phyloP scores from a whole-genome alignment of 1,284 basidiomycete species.

The Heterobasidion occidentale region DNA sequence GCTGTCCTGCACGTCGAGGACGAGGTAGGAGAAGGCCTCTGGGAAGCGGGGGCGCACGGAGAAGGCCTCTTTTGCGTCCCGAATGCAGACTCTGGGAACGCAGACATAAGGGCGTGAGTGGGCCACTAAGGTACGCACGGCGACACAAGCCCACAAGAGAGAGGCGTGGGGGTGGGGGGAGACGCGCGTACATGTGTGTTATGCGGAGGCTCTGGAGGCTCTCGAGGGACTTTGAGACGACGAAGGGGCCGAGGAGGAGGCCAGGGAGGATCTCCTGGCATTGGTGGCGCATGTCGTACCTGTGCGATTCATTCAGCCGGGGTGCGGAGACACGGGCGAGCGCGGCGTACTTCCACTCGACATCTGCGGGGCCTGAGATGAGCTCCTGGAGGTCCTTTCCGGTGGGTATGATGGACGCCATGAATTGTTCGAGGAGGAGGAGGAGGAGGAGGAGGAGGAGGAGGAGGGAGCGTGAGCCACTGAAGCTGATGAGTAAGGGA shows the following conservation, averaged over 20 bases:
- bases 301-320: slow-evolving; percentile 21
- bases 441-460: too few species aligned
- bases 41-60: slow-evolving; percentile 84
- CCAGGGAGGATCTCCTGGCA: slow-evolving; percentile 88
- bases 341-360: slow-evolving; percentile 66
- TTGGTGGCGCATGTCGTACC: slow-evolving; percentile 92
- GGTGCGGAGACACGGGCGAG: background rate
- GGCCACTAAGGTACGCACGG: background rate
- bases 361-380: slow-evolving; percentile 67
- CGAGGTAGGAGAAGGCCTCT: slow-evolving; percentile 72
- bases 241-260: slow-evolving; percentile 82
- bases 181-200: slow-evolving; percentile 75
- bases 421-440: too few species aligned
- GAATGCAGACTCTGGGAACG: slow-evolving; percentile 69
- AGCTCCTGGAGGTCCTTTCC: slow-evolving; percentile 46
- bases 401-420: too few species aligned
- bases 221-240: slow-evolving; percentile 74
- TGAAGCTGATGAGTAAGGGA: too few species aligned
- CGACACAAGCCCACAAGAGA: background rate
- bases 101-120: background rate
- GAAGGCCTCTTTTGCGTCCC: slow-evolving; percentile 81
- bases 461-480: too few species aligned
- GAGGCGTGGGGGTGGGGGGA: background rate
- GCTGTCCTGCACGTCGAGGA: slow-evolving; percentile 83
- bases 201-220: slow-evolving; percentile 59